A percentile compares a stretch with the other conserved stretches of the same genome.
Conservation (phyloP, 257 asterid genomes). For the Przewalskia tangutica region DNA sequence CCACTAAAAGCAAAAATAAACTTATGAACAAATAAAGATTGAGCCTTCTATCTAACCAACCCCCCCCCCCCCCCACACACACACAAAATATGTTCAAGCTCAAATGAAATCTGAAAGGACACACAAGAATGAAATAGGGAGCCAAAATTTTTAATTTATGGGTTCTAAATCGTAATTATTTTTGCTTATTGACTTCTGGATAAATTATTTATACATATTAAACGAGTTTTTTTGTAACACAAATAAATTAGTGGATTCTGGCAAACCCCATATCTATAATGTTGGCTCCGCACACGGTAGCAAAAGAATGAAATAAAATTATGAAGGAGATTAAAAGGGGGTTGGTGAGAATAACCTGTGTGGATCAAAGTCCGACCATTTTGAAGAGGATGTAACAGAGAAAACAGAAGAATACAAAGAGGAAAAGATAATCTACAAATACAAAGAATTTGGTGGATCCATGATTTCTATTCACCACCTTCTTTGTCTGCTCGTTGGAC, state of each 20-base stretch:
- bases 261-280: no score
- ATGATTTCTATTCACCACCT: conserved; percentile 6
- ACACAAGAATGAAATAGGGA: not conserved
- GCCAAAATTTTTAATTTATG: no score
- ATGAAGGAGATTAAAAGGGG: not conserved
- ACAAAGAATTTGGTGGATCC: conserved; percentile 26
- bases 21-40: not conserved
- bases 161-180: no score
- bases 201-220: no score
- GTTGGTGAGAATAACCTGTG: not conserved
- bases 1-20: not conserved
- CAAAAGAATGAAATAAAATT: not conserved
- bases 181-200: no score
- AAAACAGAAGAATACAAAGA: not conserved
- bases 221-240: no score
- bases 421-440: conserved; percentile 18
- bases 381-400: conserved; percentile 10
- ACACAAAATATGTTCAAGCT: not conserved
- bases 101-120: not conserved
- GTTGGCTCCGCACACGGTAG: not conserved
- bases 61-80: not conserved
- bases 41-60: not conserved
- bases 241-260: no score
- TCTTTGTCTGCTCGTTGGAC: not conserved
- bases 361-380: not conserved